These are phyloP conservation scores for Corylus heterophylla DNA, from an alignment of 306 rosid genomes.

Conservation along the genomic window DNA sequence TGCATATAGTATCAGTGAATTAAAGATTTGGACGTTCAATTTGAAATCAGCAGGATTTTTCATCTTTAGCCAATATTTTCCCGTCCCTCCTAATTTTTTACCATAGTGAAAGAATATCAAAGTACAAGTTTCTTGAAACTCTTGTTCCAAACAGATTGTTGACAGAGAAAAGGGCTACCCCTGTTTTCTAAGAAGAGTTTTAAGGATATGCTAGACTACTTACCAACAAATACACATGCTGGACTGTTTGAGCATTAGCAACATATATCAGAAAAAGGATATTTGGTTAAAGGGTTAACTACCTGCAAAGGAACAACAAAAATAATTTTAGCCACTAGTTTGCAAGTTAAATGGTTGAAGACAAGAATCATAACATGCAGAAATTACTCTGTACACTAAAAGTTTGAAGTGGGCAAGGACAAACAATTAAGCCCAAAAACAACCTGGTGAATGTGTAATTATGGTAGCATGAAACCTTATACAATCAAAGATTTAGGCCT, in stretches of 20 bases:
- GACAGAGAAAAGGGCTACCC: neutral
- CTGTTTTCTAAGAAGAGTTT: neutral
- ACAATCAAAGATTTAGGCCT: neutral
- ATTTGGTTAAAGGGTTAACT: slow-evolving; percentile 96
- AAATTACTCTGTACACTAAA: neutral
- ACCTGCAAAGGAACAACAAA: slow-evolving; percentile 66
- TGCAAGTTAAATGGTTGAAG: slow-evolving; percentile 12
- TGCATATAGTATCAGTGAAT: no score
- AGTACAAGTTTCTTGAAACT: neutral
- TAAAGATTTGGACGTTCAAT: no score
- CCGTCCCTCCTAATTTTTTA: neutral
- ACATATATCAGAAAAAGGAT: slow-evolving; percentile 59
- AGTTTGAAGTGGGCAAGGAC: neutral
- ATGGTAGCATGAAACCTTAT: no score
- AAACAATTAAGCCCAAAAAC: neutral
- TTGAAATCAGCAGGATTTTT: neutral
- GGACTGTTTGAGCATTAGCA: neutral
- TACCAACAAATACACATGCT: neutral
- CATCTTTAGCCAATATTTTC: neutral
- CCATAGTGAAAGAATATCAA: neutral
- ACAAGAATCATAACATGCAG: slow-evolving; percentile 2
- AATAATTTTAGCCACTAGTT: slow-evolving; percentile 19
- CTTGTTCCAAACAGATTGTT: neutral
- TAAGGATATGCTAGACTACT: neutral
- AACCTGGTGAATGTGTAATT: slow-evolving; percentile 3